Percentiles rank a stretch among this genome's conserved stretches.
Evolutionary conservation across 2,329 filamentous ascomycete genomes (phyloP).

Genomic region (Annulohypoxylon truncatum): DNA sequence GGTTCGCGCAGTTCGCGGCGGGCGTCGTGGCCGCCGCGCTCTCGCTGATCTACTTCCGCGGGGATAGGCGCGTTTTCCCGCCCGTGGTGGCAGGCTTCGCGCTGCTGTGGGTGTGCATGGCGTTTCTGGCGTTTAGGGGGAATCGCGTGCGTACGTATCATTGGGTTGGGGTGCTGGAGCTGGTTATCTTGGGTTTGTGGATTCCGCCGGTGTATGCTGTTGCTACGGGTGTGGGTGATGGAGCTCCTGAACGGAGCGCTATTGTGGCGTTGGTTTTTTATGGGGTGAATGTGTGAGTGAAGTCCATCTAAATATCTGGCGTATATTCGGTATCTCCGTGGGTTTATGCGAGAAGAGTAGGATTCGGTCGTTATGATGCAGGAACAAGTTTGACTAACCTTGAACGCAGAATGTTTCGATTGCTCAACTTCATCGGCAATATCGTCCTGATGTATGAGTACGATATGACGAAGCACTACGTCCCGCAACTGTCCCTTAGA

Average conservation of each 20-base stretch:
- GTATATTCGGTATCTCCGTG: background rate
- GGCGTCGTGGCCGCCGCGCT: conserved; percentile 53
- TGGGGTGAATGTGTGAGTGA: background rate
- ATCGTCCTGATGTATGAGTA: conserved; percentile 53
- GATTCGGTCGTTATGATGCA: background rate
- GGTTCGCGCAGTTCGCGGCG: conserved; percentile 54
- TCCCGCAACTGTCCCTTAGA: conserved; percentile 46
- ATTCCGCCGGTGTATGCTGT: conserved; percentile 47
- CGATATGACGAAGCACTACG: conserved; percentile 53
- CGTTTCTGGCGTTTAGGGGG: conserved; percentile 51
- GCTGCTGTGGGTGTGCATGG: conserved; percentile 51
- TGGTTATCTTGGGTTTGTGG: conserved; percentile 52
- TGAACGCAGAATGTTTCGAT: conserved; percentile 51
- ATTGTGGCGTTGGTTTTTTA: conserved; percentile 1
- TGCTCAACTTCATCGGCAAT: conserved; percentile 56
- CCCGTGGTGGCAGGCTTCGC: conserved; percentile 51
- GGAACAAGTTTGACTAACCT: background rate
- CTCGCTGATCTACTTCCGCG: conserved; percentile 54
- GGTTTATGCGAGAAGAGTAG: background rate
- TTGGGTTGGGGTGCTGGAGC: conserved; percentile 53
- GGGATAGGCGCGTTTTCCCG: conserved; percentile 30
- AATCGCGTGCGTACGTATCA: conserved; percentile 55
- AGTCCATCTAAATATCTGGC: background rate
- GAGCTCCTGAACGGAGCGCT: background rate
- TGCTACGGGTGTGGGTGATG: conserved; percentile 21